Base-by-base conservation (phyloP, 441 rosid species). In the Isatis lusitanica region DNA sequence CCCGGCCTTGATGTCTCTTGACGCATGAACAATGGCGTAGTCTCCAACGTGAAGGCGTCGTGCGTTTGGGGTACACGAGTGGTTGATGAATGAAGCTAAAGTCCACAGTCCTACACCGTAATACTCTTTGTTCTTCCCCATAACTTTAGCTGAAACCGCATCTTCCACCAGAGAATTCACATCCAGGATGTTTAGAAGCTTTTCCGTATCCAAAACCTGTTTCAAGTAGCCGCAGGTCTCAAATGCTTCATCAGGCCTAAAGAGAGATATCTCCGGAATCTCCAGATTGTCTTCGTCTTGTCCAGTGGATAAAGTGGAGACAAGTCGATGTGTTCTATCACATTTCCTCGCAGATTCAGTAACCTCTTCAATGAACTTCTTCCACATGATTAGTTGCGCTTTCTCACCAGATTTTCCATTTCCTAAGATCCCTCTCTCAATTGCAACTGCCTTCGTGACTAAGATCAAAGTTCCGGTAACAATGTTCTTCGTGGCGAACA, bases 121-220 rank as follows among this genome's bases (percentile, higher is more conserved):
- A 61, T 81, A 89, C 59, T 86, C 94, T 48, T 83, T 87, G 63
- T 94, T 92, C 81, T 82, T 92, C 56, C 97, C 98, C 75, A 94
- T 31, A 2, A 89, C 90, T 67, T 84, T 86, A n/a, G 90, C 92
- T 9, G 94, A 86, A 78, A 80, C 82, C 5, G 91, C 85, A 48
- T 88, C 88, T 81, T 91, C 96, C 42, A 94, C 97, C 1, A 92
- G 84, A 26, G 97, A 86, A 84, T 90, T 94, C 77, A 89, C 94
- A 84, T 94, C 99, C 78, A 94, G 53, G 12, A 90, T 84, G 79
- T 84, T 86, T 78, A 92, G 58, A 33, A 94, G 74, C 76, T 70
- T 83, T 59, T 40, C 83, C 71, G 42, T 76, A 33, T 84, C 90
- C 58, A 86, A 65, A 74, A 65, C 59, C 61, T 74, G 72, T 53